Evolutionary conservation across 2,329 filamentous ascomycete genomes (phyloP).

Genomic region (Penicillium concentricum): DNA sequence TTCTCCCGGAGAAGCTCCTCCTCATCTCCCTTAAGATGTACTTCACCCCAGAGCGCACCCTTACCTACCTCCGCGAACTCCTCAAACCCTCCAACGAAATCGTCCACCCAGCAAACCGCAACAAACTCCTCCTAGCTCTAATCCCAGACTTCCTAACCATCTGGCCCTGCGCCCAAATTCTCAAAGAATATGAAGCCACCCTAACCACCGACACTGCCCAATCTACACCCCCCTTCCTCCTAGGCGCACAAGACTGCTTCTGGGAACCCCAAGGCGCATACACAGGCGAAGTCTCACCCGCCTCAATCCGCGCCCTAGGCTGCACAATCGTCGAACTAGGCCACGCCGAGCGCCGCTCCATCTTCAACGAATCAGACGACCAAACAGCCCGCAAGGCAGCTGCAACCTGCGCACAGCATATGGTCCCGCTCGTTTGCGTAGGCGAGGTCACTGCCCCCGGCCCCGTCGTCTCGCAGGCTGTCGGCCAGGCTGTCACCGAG

Average conservation of each 20-base stretch:
- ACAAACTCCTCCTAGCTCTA: conserved; percentile 68
- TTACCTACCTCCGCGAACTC: conserved; percentile 54
- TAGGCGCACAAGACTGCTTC: conserved; percentile 76
- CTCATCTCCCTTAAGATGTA: conserved; percentile 44
- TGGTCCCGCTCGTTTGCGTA: conserved; percentile 77
- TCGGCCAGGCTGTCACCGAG: conserved; percentile 63
- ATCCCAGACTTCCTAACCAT: conserved; percentile 76
- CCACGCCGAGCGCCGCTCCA: conserved; percentile 71
- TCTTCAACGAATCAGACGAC: conserved; percentile 74
- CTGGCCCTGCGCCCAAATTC: conserved; percentile 44
- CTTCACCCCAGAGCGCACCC: conserved; percentile 50
- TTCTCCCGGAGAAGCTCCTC: conserved; percentile 38
- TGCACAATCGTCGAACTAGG: conserved; percentile 74
- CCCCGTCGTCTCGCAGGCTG: conserved; percentile 47
- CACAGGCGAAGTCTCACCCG: conserved; percentile 74
- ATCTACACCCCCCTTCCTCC: conserved; percentile 51
- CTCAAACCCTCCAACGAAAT: conserved; percentile 49
- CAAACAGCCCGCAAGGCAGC: conserved; percentile 67
- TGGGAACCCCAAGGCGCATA: conserved; percentile 69
- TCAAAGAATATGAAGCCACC: conserved; percentile 33
- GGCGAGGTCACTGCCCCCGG: conserved; percentile 63
- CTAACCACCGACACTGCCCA: conserved; percentile 14
- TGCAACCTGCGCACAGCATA: conserved; percentile 65
- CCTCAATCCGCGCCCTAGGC: conserved; percentile 65
- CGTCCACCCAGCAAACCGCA: conserved; percentile 42